These are phyloP conservation scores for Lobosporangium transversale DNA, from an alignment of 192 early-diverging fungal species.

Conservation along the genomic window DNA sequence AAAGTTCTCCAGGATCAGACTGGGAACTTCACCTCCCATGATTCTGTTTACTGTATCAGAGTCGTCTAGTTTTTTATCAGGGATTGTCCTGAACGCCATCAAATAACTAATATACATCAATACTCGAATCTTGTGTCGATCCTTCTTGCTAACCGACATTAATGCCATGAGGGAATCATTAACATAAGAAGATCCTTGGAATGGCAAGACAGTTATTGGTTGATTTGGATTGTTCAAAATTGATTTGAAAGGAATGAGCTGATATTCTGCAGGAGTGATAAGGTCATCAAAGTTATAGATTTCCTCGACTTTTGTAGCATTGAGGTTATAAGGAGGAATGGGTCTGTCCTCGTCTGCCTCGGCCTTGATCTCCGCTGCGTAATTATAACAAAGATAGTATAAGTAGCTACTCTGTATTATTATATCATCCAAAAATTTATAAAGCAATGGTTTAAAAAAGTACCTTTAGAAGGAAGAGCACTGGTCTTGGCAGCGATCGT, in stretches of 20 bases:
- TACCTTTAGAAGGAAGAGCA: constrained; percentile 68
- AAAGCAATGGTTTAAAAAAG: too few species aligned
- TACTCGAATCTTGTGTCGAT: constrained; percentile 63
- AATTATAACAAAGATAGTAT: not conserved
- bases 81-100: constrained; percentile 72
- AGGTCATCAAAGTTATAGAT: constrained; percentile 88
- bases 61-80: constrained; percentile 58
- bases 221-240: constrained; percentile 56
- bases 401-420: not conserved
- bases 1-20: constrained; percentile 66
- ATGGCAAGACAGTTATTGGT: constrained; percentile 52
- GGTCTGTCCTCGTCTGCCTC: constrained; percentile 66
- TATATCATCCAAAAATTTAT: too few species aligned
- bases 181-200: constrained; percentile 55
- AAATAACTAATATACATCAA: constrained; percentile 82
- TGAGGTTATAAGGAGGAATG: constrained; percentile 79
- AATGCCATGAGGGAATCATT: constrained; percentile 52
- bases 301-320: constrained; percentile 71
- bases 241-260: constrained; percentile 69
- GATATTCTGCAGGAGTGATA: constrained; percentile 69
- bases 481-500: constrained; percentile 74
- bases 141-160: constrained; percentile 57
- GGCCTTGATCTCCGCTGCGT: constrained; percentile 50
- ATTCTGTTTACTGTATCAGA: constrained; percentile 50
- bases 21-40: constrained; percentile 67